These are phyloP conservation scores for Claviceps sp. DNA, from an alignment of 2,329 filamentous ascomycete genomes.

Conservation along the genomic window DNA sequence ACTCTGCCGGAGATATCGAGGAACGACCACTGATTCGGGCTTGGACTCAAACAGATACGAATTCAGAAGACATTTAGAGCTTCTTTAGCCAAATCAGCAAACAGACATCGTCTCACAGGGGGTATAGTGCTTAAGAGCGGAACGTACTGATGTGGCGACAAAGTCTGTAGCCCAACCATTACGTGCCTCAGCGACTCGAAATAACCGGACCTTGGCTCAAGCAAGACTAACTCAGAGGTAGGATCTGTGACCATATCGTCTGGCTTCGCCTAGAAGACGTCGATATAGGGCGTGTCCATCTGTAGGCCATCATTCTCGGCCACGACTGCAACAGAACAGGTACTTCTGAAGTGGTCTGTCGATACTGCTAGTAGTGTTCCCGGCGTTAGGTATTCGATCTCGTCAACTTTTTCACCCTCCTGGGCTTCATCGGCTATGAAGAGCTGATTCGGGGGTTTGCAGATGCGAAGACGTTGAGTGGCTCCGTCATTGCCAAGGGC, in stretches of 20 bases:
- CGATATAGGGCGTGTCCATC: conserved; percentile 29
- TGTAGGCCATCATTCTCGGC: conserved; percentile 51
- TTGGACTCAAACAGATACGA: conserved; percentile 45
- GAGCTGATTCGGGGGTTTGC: conserved; percentile 58
- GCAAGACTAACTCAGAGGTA: conserved; percentile 57
- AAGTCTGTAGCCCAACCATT: conserved; percentile 57
- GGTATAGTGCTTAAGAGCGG: conserved; percentile 5
- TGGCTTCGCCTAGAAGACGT: conserved; percentile 55
- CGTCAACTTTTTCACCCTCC: conserved; percentile 41
- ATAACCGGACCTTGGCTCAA: conserved; percentile 61
- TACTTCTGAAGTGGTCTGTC: conserved; percentile 46
- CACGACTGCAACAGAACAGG: conserved; percentile 58
- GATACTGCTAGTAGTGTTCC: conserved; percentile 42
- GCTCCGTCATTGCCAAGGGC: conserved; percentile 49
- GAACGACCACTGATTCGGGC: conserved; percentile 12
- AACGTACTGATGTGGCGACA: conserved; percentile 37
- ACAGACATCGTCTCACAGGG: background rate
- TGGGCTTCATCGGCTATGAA: conserved; percentile 19
- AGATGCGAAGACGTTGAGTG: conserved; percentile 27
- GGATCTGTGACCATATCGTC: conserved; percentile 55
- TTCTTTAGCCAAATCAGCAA: background rate
- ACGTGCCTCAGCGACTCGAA: conserved; percentile 66
- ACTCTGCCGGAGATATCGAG: conserved; percentile 16
- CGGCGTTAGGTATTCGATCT: conserved; percentile 36
- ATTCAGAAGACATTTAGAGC: conserved; percentile 39